These are phyloP conservation scores for Theileria parva DNA, from an alignment of 169 alveolate species.

Conservation along the genomic window DNA sequence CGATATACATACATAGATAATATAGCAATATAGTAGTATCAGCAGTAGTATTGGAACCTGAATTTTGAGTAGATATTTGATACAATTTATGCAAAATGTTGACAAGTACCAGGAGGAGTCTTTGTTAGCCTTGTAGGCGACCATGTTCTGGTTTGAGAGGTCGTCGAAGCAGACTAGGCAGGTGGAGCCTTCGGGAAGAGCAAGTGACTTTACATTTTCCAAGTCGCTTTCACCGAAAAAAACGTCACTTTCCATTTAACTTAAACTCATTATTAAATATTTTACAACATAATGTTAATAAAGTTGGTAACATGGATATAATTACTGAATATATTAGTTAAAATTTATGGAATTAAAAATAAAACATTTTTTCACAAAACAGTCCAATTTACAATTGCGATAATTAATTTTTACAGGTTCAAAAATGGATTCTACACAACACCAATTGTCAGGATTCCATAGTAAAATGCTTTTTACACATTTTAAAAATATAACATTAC, in stretches of 20 bases:
- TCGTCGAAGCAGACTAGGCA: constrained; percentile 66
- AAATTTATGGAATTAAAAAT: neutral
- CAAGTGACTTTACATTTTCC: neutral
- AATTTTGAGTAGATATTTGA: constrained; percentile 32
- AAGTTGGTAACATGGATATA: neutral
- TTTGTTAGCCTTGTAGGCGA: constrained; percentile 43
- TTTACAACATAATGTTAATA: neutral
- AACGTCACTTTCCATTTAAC: constrained; percentile 1
- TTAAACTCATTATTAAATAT: neutral
- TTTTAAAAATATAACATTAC: neutral
- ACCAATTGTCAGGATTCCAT: constrained; percentile 20
- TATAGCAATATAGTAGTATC: neutral
- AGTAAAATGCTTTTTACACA: neutral
- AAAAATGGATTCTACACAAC: neutral
- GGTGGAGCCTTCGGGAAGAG: constrained; percentile 7
- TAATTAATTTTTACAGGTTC: neutral
- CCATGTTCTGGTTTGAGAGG: constrained; percentile 36
- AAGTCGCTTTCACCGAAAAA: neutral
- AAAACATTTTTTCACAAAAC: neutral
- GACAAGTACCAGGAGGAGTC: constrained; percentile 46
- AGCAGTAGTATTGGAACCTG: constrained; percentile 24
- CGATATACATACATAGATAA: neutral
- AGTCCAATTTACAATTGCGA: neutral
- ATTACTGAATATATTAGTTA: neutral
- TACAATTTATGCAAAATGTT: constrained; percentile 60